phyloP scores from a whole-genome alignment of 2,329 filamentous ascomycete species.

The Beauveria asiatica region DNA sequence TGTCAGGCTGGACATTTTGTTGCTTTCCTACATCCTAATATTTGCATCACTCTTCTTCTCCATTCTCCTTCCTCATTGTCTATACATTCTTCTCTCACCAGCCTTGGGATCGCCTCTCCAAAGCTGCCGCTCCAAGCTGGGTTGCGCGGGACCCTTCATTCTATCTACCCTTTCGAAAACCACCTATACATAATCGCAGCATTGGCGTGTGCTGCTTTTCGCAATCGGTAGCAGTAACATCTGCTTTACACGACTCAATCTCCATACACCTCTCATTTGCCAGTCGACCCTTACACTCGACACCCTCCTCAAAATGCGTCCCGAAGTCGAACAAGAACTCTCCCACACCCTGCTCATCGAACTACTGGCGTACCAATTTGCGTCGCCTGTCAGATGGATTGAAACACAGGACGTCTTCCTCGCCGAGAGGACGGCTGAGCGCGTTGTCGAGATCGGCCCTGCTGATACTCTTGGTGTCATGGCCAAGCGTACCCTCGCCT shows the following conservation, averaged over 20 bases:
- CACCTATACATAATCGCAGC: neutral
- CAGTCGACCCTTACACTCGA: slow-evolving; percentile 7
- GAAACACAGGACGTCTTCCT: slow-evolving; percentile 99
- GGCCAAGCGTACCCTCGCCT: slow-evolving; percentile 90
- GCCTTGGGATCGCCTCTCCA: slow-evolving; percentile 4
- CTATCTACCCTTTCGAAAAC: neutral
- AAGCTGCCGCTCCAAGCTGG: slow-evolving; percentile 10
- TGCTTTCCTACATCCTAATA: slow-evolving; percentile 7
- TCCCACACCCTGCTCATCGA: slow-evolving; percentile 96
- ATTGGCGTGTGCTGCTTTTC: slow-evolving; percentile 2
- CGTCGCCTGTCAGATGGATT: slow-evolving; percentile 98
- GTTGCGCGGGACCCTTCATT: slow-evolving; percentile 12
- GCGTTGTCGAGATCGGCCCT: slow-evolving; percentile 94
- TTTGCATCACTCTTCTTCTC: slow-evolving; percentile 12
- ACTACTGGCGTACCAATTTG: slow-evolving; percentile 98
- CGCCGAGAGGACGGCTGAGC: slow-evolving; percentile 88
- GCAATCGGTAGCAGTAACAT: neutral
- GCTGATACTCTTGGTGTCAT: slow-evolving; percentile 95
- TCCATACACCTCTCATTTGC: neutral
- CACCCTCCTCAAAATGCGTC: slow-evolving; percentile 63
- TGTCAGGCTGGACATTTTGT: slow-evolving; percentile 15
- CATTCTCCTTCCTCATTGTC: slow-evolving; percentile 10
- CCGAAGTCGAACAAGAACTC: slow-evolving; percentile 98
- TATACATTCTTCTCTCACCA: slow-evolving; percentile 6
- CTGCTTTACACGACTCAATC: neutral